Conservation (phyloP, 768 basidiomycete genomes). For the Mycena alexandri region DNA sequence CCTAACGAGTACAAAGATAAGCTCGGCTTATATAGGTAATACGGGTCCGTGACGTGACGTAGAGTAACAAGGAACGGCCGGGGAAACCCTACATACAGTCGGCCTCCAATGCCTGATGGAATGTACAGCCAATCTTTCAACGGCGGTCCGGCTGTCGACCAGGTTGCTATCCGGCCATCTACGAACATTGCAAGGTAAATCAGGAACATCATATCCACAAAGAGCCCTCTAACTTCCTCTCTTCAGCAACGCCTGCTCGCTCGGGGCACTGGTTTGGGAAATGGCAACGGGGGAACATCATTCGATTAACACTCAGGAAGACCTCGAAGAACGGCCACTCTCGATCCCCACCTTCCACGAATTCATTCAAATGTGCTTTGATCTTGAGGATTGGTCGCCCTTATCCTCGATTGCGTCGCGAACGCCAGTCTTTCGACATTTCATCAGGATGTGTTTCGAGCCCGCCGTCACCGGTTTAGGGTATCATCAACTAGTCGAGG, state of each 20-base stretch:
- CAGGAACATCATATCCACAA: not conserved
- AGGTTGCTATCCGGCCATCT: not conserved
- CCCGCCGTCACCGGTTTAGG: conserved; percentile 44
- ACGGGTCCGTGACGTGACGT: too few species aligned
- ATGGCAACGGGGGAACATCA: conserved; percentile 62
- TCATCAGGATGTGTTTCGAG: conserved; percentile 58
- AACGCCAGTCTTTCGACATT: conserved; percentile 43
- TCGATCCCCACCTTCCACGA: conserved; percentile 12
- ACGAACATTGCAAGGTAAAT: not conserved
- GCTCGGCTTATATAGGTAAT: too few species aligned
- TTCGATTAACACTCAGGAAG: conserved; percentile 42
- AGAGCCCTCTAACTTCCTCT: not conserved
- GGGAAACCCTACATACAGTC: too few species aligned
- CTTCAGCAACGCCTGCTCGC: conserved; percentile 58
- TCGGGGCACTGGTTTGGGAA: conserved; percentile 69
- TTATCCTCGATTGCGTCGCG: conserved; percentile 54
- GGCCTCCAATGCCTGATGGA: too few species aligned
- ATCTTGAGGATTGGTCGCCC: conserved; percentile 38
- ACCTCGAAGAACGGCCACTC: not conserved
- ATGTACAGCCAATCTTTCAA: conserved; percentile 29
- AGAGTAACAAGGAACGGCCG: too few species aligned
- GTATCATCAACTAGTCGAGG: conserved; percentile 51
- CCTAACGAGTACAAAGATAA: too few species aligned
- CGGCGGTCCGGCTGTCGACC: not conserved
- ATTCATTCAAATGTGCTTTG: conserved; percentile 45